phyloP scores from a whole-genome alignment of 2,329 filamentous ascomycete species.

The Paraconiothyrium sp. region DNA sequence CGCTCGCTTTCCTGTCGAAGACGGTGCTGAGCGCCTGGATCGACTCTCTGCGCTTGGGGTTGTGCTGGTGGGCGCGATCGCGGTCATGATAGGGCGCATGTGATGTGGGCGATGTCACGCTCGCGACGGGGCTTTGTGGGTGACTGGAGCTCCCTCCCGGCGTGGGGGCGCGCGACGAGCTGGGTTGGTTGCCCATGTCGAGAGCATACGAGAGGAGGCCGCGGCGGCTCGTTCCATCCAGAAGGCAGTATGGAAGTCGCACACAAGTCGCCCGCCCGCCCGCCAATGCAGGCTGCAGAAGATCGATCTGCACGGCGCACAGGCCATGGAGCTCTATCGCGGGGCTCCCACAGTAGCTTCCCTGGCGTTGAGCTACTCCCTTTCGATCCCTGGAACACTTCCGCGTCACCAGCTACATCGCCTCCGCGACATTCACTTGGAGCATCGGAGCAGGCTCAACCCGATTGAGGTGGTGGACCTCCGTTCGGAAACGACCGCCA shows the following conservation, averaged over 20 bases:
- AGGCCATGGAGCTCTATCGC: constrained; percentile 22
- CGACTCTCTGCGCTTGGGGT: constrained; percentile 50
- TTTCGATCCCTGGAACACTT: not conserved
- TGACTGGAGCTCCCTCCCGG: constrained; percentile 34
- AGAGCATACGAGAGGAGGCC: constrained; percentile 9
- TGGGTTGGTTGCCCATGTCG: constrained; percentile 48
- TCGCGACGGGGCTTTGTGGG: constrained; percentile 34
- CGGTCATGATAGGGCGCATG: constrained; percentile 49
- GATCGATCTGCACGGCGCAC: constrained; percentile 19
- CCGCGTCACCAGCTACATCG: not conserved
- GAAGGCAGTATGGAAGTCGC: constrained; percentile 8
- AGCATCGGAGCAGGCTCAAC: not conserved
- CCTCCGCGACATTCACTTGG: not conserved
- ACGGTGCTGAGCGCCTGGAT: constrained; percentile 51
- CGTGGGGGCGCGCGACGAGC: constrained; percentile 32
- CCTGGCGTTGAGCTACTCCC: constrained; percentile 2
- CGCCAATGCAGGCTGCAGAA: constrained; percentile 16
- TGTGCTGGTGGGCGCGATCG: constrained; percentile 35
- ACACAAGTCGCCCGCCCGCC: constrained; percentile 18
- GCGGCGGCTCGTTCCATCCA: constrained; percentile 16
- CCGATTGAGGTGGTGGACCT: not conserved
- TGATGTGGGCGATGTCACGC: constrained; percentile 30
- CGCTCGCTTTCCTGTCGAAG: constrained; percentile 40
- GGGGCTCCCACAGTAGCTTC: constrained; percentile 15
- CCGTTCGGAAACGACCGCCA: constrained; percentile 17